These are phyloP conservation scores for Populus nigra DNA, from an alignment of 345 rosid genomes.

Conservation along the genomic window DNA sequence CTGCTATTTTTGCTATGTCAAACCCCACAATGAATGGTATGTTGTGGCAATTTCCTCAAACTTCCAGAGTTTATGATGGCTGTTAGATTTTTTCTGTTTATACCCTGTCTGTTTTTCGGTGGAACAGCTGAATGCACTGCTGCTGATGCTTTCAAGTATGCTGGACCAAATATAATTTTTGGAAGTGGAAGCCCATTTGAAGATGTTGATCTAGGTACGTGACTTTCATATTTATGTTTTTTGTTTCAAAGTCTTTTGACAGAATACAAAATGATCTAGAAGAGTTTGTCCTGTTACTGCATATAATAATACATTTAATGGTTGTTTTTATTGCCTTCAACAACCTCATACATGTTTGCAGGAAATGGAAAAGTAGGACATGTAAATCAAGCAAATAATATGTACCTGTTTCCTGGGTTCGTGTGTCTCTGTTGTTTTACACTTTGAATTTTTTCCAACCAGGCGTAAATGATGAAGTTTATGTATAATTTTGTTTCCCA, in stretches of 20 bases:
- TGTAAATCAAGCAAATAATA: conserved; percentile 98
- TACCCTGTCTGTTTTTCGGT: conserved; percentile 13
- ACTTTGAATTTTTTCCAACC: not conserved
- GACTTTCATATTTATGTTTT: conserved; percentile 2
- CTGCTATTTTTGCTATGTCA: conserved; percentile 97
- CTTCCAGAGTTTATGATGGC: conserved; percentile 6
- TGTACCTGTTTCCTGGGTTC: conserved; percentile 98
- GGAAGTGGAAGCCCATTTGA: conserved; percentile 99
- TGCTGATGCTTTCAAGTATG: conserved; percentile 85
- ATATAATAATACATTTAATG: not conserved
- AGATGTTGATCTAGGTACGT: conserved; percentile 73
- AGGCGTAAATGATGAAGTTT: conserved; percentile 1
- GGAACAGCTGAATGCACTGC: conserved; percentile 94
- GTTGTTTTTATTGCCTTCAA: not conserved
- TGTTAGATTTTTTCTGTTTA: conserved; percentile 20
- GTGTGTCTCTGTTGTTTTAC: conserved; percentile 31
- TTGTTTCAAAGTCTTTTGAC: conserved; percentile 15
- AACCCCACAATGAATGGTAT: conserved; percentile 93
- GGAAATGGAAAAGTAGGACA: conserved; percentile 85
- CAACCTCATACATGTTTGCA: conserved; percentile 30
- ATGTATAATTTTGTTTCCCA: conserved; percentile 3
- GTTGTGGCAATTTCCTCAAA: conserved; percentile 19
- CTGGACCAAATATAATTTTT: conserved; percentile 86
- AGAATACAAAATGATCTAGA: not conserved
- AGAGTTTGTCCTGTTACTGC: not conserved